Evolutionary conservation across 805 yeast species (phyloP), one percentile per base, ranked within the genome.

Genomic region (Saccharomycopsis oosterbeekiorum): DNA sequence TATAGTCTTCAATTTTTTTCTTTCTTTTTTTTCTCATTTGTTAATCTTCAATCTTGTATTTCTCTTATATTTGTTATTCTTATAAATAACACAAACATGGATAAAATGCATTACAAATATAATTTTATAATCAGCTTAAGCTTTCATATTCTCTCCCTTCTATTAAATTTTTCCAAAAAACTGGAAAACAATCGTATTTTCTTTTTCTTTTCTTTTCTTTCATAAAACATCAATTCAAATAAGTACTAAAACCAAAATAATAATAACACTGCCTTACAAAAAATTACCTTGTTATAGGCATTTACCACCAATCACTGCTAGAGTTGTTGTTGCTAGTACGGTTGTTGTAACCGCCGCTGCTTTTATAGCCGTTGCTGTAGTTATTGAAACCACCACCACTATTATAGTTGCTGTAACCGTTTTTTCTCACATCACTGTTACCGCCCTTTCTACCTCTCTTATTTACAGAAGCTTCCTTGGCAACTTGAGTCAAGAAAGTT

Each of bases 401-500:
- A 67, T 65, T 57, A 14, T 62, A 57, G 54, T 65, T 65, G 51
- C 65, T 62, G 55, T 70, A 70, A 59, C 74, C 71, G 12, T 24
- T 8, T 74, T 80, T 80, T 78, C 84, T 80, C 75, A 74, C 79
- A 70, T 80, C 84, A 73, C 81, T 76, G 68, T 63, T 67, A 64
- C 66, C 79, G 70, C 82, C 85, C 67, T 83, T 79, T 66, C 73
- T 75, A 64, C 72, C 73, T 64, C 66, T 69, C 66, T 69, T 65
- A 65, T 79, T 75, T 62, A 83, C 81, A 57, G 84, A 74, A 61
- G 81, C 75, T 78, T 91, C 97, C 78, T 96, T 87, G 63, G 88
- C 79, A 67, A 91, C 84, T 65, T 85, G 82, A 67, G 80, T 82
- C 75, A 94, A 82, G 80, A 94, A 94, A 64, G 82, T 83, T 67